Conservation (phyloP, 352 stramenopile genomes). For the Poterioochromonas sp. region DNA sequence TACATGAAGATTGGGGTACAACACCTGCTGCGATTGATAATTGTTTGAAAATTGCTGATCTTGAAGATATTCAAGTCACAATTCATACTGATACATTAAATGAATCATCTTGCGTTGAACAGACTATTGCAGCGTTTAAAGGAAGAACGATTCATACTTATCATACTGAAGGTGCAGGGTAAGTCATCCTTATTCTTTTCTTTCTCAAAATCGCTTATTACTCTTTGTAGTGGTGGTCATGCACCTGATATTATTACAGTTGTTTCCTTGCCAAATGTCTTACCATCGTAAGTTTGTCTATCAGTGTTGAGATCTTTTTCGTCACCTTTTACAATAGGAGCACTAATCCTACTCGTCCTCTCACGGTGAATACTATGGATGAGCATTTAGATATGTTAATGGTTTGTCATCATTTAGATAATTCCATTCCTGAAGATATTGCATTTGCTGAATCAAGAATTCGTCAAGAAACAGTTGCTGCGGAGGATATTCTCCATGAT, state of each 20-base stretch:
- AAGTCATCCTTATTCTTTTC: not conserved
- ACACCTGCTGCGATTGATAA: conserved; percentile 86
- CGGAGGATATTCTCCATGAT: conserved; percentile 92
- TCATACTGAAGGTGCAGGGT: conserved; percentile 80
- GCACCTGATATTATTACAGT: conserved; percentile 94
- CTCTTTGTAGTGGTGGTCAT: conserved; percentile 60
- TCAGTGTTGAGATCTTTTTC: not conserved
- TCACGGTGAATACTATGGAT: conserved; percentile 92
- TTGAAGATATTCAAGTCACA: conserved; percentile 77
- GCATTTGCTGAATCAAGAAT: conserved; percentile 95
- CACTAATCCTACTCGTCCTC: conserved; percentile 90
- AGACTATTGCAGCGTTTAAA: conserved; percentile 87
- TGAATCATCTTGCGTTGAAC: conserved; percentile 85
- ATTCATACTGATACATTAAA: conserved; percentile 97
- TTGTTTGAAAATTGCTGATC: conserved; percentile 75
- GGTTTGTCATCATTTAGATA: conserved; percentile 94
- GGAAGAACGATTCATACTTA: conserved; percentile 91
- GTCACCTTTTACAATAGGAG: not conserved
- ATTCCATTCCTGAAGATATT: conserved; percentile 88
- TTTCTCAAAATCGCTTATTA: not conserved
- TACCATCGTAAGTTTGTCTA: conserved; percentile 66
- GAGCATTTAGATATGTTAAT: conserved; percentile 98
- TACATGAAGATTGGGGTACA: conserved; percentile 96
- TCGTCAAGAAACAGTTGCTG: conserved; percentile 88
- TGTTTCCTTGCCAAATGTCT: conserved; percentile 77